Evolutionary conservation across 441 rosid genomes (phyloP), one percentile per base, ranked within the genome.

Genomic region (Eutrema salsugineum): DNA sequence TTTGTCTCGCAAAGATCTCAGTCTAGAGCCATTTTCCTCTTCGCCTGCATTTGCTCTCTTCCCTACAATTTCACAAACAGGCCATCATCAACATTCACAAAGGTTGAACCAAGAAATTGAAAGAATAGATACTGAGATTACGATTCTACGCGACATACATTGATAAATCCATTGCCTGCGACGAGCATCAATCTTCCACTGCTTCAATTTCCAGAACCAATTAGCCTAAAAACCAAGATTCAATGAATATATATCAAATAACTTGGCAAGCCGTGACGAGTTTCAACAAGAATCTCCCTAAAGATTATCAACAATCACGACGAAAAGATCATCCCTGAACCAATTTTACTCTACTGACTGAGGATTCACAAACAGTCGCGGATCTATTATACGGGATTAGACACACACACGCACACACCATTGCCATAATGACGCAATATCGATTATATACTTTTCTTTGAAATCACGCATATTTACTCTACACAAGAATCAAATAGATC

Each of bases 91-190:
- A 27, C 51, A 76, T 24, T 56, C 59, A 38, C 47, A 61, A 55
- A 32, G 16, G 50, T 59, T 11, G 15, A 59, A 17, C 0, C 0
- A 7, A 15, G 10, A 55, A 6, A 33, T 15, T 6, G 20, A 33
- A 11, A 33, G 9, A 42, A 16, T 3, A n/a, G n/a, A 63, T 1
- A 54, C 0, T n/a, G 46, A 54, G 32, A 6, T 9, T 0, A 61
- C 24, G 47, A 44, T 50, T 65, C 9, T 12, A 58, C 0, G 48
- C 7, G 17, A 42, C 75, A 5, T 77, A 89, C 97, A 86, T 82
- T 83, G 94, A 65, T 84, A 87, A 46, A 91, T 93, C 91, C 97
- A 93, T 84, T 91, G 94, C 78, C 82, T 94, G 28, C 96, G 91
- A 56, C 91, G 93, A 38, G 84, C 87, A 76, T 93, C 93, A 10